A percentile compares a stretch with the other conserved stretches of the same genome.
phyloP scores from a whole-genome alignment of 495 filamentous ascomycete genomes.

The Staphylotrichum tortipilum region DNA sequence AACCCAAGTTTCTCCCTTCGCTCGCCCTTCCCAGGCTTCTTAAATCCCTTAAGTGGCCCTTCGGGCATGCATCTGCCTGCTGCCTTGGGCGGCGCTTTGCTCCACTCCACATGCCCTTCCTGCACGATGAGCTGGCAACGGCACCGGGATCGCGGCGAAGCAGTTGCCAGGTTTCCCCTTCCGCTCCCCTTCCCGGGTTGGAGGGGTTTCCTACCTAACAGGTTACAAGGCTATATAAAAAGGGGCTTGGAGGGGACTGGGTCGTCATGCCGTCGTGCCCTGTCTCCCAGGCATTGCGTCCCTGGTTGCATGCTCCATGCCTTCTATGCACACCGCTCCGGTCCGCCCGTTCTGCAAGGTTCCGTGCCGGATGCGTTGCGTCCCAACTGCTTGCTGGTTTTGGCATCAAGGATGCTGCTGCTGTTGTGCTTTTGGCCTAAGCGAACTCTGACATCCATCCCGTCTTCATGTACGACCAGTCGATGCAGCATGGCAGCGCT shows the following conservation, averaged over 20 bases:
- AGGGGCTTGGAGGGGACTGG: conserved; percentile 14
- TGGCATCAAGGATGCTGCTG: too few species aligned
- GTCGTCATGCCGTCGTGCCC: conserved; percentile 13
- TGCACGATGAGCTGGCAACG: conserved; percentile 36
- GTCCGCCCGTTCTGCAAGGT: conserved; percentile 11
- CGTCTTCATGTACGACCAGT: too few species aligned
- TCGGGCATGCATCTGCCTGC: too few species aligned
- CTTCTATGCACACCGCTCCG: conserved; percentile 10
- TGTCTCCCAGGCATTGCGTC: conserved; percentile 2
- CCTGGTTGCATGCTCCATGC: not conserved
- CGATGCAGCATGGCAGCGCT: too few species aligned
- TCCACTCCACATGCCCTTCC: conserved; percentile 26
- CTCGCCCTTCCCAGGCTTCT: conserved; percentile 17
- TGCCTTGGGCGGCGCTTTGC: conserved; percentile 14
- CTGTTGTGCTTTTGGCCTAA: too few species aligned
- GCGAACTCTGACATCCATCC: too few species aligned
- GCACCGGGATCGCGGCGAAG: conserved; percentile 17
- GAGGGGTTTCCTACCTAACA: too few species aligned
- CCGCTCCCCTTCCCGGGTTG: too few species aligned
- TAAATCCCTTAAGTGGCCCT: conserved; percentile 18
- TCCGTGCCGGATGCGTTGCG: conserved; percentile 1
- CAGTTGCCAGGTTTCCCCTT: conserved; percentile 18
- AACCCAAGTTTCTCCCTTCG: too few species aligned
- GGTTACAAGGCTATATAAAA: conserved; percentile 24
- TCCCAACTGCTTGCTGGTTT: too few species aligned